These are phyloP conservation scores for Picocystis sp. DNA, from an alignment of 163 green algal genomes.

Conservation along the genomic window DNA sequence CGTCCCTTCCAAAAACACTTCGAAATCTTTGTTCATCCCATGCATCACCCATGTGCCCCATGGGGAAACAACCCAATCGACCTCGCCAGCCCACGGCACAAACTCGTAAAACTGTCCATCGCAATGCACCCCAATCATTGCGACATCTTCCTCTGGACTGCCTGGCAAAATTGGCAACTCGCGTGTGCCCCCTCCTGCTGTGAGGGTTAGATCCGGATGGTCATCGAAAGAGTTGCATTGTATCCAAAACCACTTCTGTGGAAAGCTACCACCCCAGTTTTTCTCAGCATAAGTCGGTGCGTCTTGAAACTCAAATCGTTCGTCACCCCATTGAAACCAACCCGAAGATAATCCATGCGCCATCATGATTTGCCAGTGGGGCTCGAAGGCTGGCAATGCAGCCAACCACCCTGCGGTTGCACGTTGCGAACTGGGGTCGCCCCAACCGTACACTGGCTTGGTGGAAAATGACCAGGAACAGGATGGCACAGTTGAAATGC, in stretches of 20 bases:
- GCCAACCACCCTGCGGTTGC: conserved; percentile 85
- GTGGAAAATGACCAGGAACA: conserved; percentile 64
- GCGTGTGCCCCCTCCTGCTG: conserved; percentile 52
- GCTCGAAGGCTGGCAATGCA: conserved; percentile 85
- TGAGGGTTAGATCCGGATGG: conserved; percentile 43
- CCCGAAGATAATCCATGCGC: conserved; percentile 63
- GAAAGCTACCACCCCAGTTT: conserved; percentile 96
- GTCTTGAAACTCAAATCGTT: conserved; percentile 58
- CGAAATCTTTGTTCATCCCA: conserved; percentile 13
- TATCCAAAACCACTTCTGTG: conserved; percentile 72
- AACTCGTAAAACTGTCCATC: conserved; percentile 28
- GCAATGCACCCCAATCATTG: conserved; percentile 74
- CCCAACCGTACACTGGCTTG: conserved; percentile 61
- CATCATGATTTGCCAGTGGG: conserved; percentile 97
- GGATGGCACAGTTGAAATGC: conserved; percentile 17
- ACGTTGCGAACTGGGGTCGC: conserved; percentile 16
- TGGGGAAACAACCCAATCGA: conserved; percentile 62
- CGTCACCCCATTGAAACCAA: conserved; percentile 68
- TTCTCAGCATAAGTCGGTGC: conserved; percentile 87
- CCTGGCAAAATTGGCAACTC: conserved; percentile 26
- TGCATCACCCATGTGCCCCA: conserved; percentile 58
- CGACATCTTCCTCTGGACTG: conserved; percentile 57
- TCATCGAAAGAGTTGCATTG: conserved; percentile 34
- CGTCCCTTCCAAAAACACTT: conserved; percentile 23
- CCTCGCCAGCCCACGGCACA: conserved; percentile 46